Evolutionary conservation across 352 stramenopile species (phyloP), one percentile per base, ranked within the genome.

Genomic region (Phytopythium chamaehyphon): DNA sequence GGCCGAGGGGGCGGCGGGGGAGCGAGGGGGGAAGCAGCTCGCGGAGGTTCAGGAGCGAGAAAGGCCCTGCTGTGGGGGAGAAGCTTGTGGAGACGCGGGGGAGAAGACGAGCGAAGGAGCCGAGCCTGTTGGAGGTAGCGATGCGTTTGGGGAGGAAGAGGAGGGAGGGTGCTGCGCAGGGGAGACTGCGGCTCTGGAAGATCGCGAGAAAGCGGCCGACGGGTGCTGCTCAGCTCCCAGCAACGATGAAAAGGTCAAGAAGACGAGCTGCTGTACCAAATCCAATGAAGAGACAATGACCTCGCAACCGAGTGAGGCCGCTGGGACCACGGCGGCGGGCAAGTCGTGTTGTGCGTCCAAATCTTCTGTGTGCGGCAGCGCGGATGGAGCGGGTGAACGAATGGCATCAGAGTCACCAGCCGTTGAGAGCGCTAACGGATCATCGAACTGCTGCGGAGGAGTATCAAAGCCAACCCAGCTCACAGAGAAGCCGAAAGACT

Each of bases 281-380:
- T 33, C 28, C 8, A 47, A 8, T 15, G 40, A n/a, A 10, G 9
- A 9, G 5, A 9, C 5, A 9, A 33, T 8, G 6, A 16, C 7
- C 33, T 9, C 42, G 2, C 19, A 36, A 26, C 23, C 23, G 44
- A 51, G 10, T 26, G 11, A 51, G 28, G 45, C 2, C 1, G 24
- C 19, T 6, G 16, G 6, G 16, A 4, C 24, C 12, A 40, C 37
- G 26, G 18, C 31, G 2, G 45, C 51, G n/a, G 38, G n/a, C 6
- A 39, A 49, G n/a, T 45, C 44, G 5, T 57, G 55, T 26, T 55
- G 50, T 33, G 28, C 46, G 3, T 31, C 46, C 37, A 55, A 55
- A 19, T 18, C 38, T 11, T n/a, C 46, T 19, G 22, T 22, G 16
- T 43, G 26, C 33, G 35, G 50, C 14, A 38, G 14, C 18, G 4